phyloP scores from a whole-genome alignment of 768 basidiomycete species.

The Peribolospora kevripleyi region DNA sequence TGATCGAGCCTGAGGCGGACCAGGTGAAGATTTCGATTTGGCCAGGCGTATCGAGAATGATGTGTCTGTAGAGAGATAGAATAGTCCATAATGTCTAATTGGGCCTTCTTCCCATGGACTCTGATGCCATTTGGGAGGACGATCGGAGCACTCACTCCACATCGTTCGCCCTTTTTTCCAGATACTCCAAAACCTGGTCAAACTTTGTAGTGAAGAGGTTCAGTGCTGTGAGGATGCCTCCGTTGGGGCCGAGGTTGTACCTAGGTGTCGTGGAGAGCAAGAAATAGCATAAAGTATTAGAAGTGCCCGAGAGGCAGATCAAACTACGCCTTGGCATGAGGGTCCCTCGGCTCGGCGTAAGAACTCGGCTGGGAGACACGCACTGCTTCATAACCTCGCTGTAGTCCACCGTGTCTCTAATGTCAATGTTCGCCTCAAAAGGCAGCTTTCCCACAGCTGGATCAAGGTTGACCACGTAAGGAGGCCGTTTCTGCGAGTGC shows the following conservation, averaged over 20 bases:
- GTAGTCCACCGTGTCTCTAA: conserved; percentile 90
- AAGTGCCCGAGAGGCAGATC: not conserved
- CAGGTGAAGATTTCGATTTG: conserved; percentile 99
- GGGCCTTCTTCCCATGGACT: not conserved
- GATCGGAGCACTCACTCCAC: conserved; percentile 46
- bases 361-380: conserved; percentile 20
- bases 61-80: conserved; percentile 33
- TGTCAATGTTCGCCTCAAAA: conserved; percentile 92
- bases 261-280: conserved; percentile 21
- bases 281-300: not conserved
- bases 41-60: conserved; percentile 89
- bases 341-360: conserved; percentile 10
- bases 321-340: not conserved
- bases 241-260: conserved; percentile 95
- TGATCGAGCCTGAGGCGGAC: conserved; percentile 96
- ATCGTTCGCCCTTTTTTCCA: conserved; percentile 68
- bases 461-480: conserved; percentile 93
- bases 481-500: conserved; percentile 32
- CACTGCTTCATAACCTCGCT: conserved; percentile 99
- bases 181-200: conserved; percentile 73
- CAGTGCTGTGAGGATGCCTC: conserved; percentile 85
- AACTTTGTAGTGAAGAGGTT: conserved; percentile 98
- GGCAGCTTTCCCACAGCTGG: conserved; percentile 79
- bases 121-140: not conserved
- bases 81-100: not conserved